Percentiles rank a stretch among this genome's conserved stretches.
Conservation (phyloP, 1,139 yeast species). For the Blastobotrys aristatus region DNA sequence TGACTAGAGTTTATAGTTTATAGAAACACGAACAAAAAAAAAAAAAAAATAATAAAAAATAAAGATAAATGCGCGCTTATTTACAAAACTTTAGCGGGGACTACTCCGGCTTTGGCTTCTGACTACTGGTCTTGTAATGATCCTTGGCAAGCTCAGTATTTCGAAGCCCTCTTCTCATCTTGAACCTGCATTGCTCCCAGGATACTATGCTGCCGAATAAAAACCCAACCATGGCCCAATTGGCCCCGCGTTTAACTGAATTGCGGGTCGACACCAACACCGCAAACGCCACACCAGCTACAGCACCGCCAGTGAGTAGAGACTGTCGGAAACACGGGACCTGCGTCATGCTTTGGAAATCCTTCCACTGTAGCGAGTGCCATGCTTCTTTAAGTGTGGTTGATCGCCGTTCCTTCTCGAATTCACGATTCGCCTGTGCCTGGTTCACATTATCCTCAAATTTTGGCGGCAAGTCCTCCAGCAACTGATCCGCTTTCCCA, state of each 20-base stretch:
- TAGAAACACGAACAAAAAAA: no score
- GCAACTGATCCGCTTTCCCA: constrained; percentile 9
- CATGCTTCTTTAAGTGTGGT: constrained; percentile 25
- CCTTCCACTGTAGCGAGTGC: constrained; percentile 35
- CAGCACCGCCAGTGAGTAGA: constrained; percentile 77
- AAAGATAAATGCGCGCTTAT: no score
- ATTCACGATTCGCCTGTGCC: constrained; percentile 10
- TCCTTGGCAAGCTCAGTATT: constrained; percentile 11
- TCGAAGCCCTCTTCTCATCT: constrained; percentile 57
- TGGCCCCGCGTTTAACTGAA: constrained; percentile 54
- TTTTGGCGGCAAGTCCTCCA: constrained; percentile 35
- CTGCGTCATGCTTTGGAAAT: constrained; percentile 54
- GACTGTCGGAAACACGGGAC: constrained; percentile 93
- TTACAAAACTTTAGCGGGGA: no score
- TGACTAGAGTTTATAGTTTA: no score
- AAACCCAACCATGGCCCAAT: constrained; percentile 84
- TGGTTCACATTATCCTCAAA: constrained; percentile 27
- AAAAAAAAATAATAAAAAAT: no score
- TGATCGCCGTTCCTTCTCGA: constrained; percentile 15
- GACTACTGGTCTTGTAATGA: constrained; percentile 5
- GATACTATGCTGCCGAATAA: constrained; percentile 75
- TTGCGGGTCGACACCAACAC: constrained; percentile 59
- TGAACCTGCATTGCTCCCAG: constrained; percentile 88
- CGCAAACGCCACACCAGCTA: constrained; percentile 74
- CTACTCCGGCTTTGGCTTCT: no score